A percentile compares a stretch with the other conserved stretches of the same genome.
Conservation (phyloP, 1,284 basidiomycete species). For the Trametes pubescens region DNA sequence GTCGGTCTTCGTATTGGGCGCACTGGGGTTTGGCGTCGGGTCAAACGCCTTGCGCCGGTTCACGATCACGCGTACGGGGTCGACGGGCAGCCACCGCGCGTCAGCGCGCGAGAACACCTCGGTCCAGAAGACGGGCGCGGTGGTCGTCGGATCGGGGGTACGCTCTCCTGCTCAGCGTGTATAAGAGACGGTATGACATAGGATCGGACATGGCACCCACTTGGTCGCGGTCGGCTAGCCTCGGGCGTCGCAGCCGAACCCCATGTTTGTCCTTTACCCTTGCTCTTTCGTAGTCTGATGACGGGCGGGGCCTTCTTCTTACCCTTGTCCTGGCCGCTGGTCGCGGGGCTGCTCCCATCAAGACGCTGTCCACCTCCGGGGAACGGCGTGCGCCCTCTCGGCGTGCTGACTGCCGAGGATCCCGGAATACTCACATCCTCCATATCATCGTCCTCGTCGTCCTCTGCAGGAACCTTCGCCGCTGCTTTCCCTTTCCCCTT, state of each 20-base stretch:
- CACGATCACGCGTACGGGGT: conserved; percentile 84
- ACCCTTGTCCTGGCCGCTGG: conserved; percentile 57
- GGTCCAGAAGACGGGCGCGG: conserved; percentile 96
- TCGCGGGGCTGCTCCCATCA: conserved; percentile 47
- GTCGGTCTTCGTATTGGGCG: conserved; percentile 42
- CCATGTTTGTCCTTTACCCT: conserved; percentile 54
- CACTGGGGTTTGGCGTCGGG: conserved; percentile 58
- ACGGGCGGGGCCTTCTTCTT: conserved; percentile 61
- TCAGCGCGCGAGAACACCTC: conserved; percentile 96
- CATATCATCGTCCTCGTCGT: conserved; percentile 48
- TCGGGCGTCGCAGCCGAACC: conserved; percentile 31
- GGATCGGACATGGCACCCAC: conserved; percentile 24
- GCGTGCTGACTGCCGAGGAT: conserved; percentile 19
- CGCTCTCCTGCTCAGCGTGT: conserved; percentile 32
- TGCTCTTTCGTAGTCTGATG: conserved; percentile 63
- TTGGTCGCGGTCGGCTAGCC: conserved; percentile 26
- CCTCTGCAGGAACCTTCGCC: conserved; percentile 35
- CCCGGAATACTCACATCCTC: conserved; percentile 48
- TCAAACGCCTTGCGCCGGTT: conserved; percentile 89
- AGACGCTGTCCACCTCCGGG: conserved; percentile 49
- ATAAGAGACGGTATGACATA: neutral
- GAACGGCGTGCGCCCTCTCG: conserved; percentile 39
- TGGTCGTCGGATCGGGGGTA: conserved; percentile 58
- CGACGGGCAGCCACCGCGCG: conserved; percentile 92
- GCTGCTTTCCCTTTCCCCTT: conserved; percentile 49